Evolutionary conservation across 2,329 filamentous ascomycete species (phyloP).

Genomic region (Botryotinia calthae): DNA sequence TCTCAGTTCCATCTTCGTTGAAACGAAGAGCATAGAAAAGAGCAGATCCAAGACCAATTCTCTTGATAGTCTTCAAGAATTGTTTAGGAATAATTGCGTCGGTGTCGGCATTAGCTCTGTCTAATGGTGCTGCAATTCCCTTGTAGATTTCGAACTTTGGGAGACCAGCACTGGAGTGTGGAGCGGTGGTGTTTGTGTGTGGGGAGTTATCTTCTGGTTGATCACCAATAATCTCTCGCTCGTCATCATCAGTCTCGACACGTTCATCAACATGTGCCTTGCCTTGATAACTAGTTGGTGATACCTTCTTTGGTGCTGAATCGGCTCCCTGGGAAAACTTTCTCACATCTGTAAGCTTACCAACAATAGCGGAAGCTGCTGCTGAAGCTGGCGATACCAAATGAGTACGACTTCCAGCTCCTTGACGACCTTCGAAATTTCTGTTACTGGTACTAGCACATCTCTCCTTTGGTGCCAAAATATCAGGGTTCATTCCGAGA

Average conservation of each 20-base stretch:
- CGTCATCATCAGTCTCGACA: constrained; percentile 50
- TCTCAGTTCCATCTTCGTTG: constrained; percentile 69
- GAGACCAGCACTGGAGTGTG: constrained; percentile 49
- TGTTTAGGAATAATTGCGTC: constrained; percentile 99
- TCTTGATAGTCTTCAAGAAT: constrained; percentile 99
- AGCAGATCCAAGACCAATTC: constrained; percentile 83
- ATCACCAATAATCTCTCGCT: constrained; percentile 54
- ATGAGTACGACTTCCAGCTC: constrained; percentile 86
- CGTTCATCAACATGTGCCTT: constrained; percentile 50
- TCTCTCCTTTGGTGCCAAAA: constrained; percentile 85
- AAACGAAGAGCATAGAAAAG: constrained; percentile 85
- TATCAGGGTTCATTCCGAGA: constrained; percentile 98
- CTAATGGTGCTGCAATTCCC: constrained; percentile 83
- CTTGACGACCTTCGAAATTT: constrained; percentile 96
- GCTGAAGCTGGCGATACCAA: constrained; percentile 98
- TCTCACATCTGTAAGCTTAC: constrained; percentile 88
- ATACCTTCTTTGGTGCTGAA: constrained; percentile 29
- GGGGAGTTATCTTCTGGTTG: constrained; percentile 62
- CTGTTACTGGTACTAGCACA: constrained; percentile 96
- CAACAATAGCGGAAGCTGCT: constrained; percentile 82
- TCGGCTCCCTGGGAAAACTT: constrained; percentile 59
- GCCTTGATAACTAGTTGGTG: constrained; percentile 22
- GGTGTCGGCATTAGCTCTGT: constrained; percentile 92
- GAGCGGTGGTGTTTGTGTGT: constrained; percentile 59
- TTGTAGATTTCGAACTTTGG: constrained; percentile 81